phyloP scores from a whole-genome alignment of 352 stramenopile genomes.

The Phytophthora crassamura region DNA sequence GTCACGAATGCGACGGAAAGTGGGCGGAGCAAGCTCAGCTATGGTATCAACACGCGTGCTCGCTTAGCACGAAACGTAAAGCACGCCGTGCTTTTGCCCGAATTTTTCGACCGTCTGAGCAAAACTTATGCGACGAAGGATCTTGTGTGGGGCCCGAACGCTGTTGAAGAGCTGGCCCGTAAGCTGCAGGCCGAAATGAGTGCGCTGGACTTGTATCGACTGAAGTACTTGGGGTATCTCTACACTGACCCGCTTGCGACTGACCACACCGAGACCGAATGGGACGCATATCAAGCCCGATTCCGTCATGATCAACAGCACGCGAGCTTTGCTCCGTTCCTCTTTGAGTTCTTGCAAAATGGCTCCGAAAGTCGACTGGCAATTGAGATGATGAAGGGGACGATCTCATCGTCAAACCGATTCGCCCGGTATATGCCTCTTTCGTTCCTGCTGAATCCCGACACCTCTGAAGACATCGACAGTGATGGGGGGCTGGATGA shows the following conservation, averaged over 20 bases:
- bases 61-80: conserved; percentile 81
- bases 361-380: conserved; percentile 66
- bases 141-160: conserved; percentile 76
- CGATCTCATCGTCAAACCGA: conserved; percentile 80
- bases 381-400: conserved; percentile 76
- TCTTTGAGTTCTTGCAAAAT: conserved; percentile 80
- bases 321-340: conserved; percentile 65
- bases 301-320: conserved; percentile 44
- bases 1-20: conserved; percentile 75
- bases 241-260: conserved; percentile 81
- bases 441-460: conserved; percentile 78
- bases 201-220: conserved; percentile 72
- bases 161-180: conserved; percentile 76
- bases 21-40: conserved; percentile 71
- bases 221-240: conserved; percentile 85
- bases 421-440: conserved; percentile 83
- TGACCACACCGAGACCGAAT: conserved; percentile 60
- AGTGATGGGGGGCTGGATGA: conserved; percentile 69
- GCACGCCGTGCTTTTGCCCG: conserved; percentile 81
- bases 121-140: conserved; percentile 83
- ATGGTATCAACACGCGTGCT: conserved; percentile 77
- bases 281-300: conserved; percentile 37
- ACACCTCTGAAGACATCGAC: conserved; percentile 71
- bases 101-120: conserved; percentile 88
- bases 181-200: conserved; percentile 81